A percentile compares a stretch with the other conserved stretches of the same genome.
Conservation (phyloP, 2,329 filamentous ascomycete species). For the Epicoccum nigrum region DNA sequence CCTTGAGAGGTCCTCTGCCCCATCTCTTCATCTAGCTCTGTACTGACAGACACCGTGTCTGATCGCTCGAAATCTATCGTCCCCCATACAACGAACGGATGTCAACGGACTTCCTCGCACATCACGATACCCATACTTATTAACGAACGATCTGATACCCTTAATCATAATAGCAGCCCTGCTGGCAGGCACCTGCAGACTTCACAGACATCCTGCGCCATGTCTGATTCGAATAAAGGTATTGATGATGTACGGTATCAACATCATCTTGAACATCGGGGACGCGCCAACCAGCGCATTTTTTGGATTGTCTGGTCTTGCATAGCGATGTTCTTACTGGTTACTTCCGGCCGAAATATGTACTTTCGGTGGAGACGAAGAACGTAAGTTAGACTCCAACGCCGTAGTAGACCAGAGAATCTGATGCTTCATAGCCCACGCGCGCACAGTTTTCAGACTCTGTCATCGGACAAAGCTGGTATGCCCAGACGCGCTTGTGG, state of each 20-base stretch:
- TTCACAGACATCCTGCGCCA: neutral
- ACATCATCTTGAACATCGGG: slow-evolving; percentile 33
- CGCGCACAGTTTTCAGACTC: slow-evolving; percentile 1
- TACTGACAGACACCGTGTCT: slow-evolving; percentile 3
- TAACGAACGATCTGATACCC: neutral
- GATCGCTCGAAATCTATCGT: neutral
- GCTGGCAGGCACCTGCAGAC: slow-evolving; percentile 9
- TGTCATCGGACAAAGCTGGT: neutral
- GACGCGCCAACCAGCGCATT: slow-evolving; percentile 22
- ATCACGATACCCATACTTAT: neutral
- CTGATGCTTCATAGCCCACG: slow-evolving; percentile 12
- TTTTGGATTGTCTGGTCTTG: slow-evolving; percentile 25
- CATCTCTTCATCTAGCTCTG: neutral
- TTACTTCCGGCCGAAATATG: neutral
- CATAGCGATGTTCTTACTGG: slow-evolving; percentile 13
- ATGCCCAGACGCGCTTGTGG: slow-evolving; percentile 1
- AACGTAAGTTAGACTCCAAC: slow-evolving; percentile 9
- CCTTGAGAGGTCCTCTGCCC: neutral
- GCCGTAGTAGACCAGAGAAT: neutral
- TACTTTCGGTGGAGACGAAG: slow-evolving; percentile 18
- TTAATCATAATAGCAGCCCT: neutral
- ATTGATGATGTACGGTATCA: slow-evolving; percentile 33
- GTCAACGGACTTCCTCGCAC: neutral
- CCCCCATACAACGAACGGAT: neutral
- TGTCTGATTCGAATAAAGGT: slow-evolving; percentile 4